These are phyloP conservation scores for Phylloporus sp. DNA, from an alignment of 768 basidiomycete species.

Conservation along the genomic window DNA sequence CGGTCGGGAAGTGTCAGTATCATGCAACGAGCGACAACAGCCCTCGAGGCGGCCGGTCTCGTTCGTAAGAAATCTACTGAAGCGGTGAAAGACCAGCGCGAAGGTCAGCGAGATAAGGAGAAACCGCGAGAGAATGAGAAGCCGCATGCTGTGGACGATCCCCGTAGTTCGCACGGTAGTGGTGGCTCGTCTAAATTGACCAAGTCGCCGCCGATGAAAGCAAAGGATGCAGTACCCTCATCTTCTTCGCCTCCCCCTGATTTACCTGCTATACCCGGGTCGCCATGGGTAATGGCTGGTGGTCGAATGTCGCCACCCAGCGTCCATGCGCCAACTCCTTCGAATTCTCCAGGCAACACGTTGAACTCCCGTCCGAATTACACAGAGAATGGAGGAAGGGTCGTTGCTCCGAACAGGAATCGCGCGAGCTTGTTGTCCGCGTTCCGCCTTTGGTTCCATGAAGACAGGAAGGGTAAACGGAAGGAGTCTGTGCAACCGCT, in stretches of 20 bases:
- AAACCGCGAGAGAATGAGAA: constrained; percentile 42
- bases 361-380: constrained; percentile 45
- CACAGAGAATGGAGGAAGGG: constrained; percentile 31
- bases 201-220: constrained; percentile 63
- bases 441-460: constrained; percentile 90
- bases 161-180: constrained; percentile 62
- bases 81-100: constrained; percentile 59
- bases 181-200: constrained; percentile 53
- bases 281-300: constrained; percentile 71
- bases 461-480: constrained; percentile 84
- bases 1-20: constrained; percentile 91
- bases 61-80: constrained; percentile 81
- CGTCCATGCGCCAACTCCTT: constrained; percentile 40
- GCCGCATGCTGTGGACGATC: constrained; percentile 45
- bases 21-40: constrained; percentile 92
- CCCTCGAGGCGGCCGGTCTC: constrained; percentile 78
- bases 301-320: constrained; percentile 35
- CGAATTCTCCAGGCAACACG: constrained; percentile 50
- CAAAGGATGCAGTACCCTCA: constrained; percentile 39
- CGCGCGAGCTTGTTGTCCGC: constrained; percentile 78
- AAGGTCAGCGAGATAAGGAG: constrained; percentile 40
- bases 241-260: constrained; percentile 51
- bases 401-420: constrained; percentile 44
- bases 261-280: constrained; percentile 40
- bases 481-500: constrained; percentile 40